A percentile compares a stretch with the other conserved stretches of the same genome.
Conservation (phyloP, 2,329 filamentous ascomycete genomes). For the Sordariomycetes sp. region DNA sequence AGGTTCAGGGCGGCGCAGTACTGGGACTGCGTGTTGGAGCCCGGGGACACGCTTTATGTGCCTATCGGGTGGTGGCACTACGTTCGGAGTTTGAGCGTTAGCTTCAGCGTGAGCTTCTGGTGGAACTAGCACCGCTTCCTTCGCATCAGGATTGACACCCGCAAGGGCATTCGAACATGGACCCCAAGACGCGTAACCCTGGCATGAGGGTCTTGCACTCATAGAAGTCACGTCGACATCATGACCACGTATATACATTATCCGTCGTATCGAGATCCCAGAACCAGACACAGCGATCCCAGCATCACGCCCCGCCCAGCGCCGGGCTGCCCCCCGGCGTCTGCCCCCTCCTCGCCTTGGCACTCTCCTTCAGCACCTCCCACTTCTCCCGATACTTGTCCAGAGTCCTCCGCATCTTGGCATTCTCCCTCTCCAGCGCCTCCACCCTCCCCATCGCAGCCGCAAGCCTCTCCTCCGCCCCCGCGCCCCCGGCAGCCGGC, state of each 20-base stretch:
- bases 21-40: conserved; percentile 64
- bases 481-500: conserved; percentile 31
- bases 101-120: conserved; percentile 96
- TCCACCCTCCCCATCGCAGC: conserved; percentile 47
- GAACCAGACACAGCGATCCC: neutral
- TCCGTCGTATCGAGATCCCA: neutral
- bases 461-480: conserved; percentile 55
- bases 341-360: conserved; percentile 33
- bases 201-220: neutral
- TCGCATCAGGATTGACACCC: neutral
- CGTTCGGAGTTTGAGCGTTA: conserved; percentile 69
- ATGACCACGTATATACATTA: neutral
- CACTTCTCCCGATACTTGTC: conserved; percentile 47
- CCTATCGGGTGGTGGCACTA: conserved; percentile 98
- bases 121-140: conserved; percentile 46
- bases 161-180: neutral
- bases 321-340: neutral
- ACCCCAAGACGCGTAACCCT: neutral
- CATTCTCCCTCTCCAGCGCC: conserved; percentile 49
- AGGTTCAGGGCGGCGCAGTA: conserved; percentile 49
- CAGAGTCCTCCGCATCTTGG: conserved; percentile 40
- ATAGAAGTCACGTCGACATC: neutral
- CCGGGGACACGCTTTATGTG: conserved; percentile 79
- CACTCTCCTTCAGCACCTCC: conserved; percentile 47
- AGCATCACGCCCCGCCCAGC: neutral